Percentiles rank a stretch among this genome's conserved stretches.
Evolutionary conservation across 106 monocot species (phyloP).

Genomic region (Vanilla planifolia): DNA sequence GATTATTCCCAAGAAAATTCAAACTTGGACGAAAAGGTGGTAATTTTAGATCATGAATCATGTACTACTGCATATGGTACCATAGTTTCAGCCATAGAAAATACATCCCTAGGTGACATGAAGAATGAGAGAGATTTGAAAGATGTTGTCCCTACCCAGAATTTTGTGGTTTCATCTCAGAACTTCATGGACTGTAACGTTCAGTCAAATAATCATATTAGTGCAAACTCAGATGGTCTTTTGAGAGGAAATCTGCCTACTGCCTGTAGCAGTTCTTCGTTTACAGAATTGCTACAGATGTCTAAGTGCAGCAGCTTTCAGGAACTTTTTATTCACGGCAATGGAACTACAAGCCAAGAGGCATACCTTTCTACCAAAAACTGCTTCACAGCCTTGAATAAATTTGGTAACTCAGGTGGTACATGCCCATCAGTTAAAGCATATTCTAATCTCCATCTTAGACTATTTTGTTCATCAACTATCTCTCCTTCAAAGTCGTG

Average conservation of each 20-base stretch:
- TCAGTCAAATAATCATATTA: conserved; percentile 12
- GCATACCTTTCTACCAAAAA: background rate
- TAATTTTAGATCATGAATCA: conserved; percentile 20
- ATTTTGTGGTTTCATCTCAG: conserved; percentile 43
- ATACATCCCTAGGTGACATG: conserved; percentile 17
- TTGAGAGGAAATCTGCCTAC: conserved; percentile 9
- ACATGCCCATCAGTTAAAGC: conserved; percentile 4
- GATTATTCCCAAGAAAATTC: conserved; percentile 8
- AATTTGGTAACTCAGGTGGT: background rate
- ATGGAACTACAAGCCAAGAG: conserved; percentile 3
- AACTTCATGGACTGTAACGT: conserved; percentile 24
- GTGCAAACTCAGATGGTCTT: conserved; percentile 11
- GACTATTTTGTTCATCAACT: background rate
- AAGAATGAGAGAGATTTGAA: conserved; percentile 29
- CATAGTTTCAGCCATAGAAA: no score
- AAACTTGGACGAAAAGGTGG: background rate
- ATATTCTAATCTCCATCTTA: background rate
- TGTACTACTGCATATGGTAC: conserved; percentile 22
- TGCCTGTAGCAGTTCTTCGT: conserved; percentile 33
- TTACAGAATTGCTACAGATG: conserved; percentile 53
- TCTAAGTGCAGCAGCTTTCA: conserved; percentile 15
- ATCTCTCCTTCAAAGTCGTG: conserved; percentile 5
- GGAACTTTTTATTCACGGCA: conserved; percentile 9
- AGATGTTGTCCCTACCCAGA: conserved; percentile 44
- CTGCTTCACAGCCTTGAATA: background rate